These are phyloP conservation scores for Microsporum ferrugineum DNA, from an alignment of 2,329 filamentous ascomycete genomes.

Conservation along the genomic window DNA sequence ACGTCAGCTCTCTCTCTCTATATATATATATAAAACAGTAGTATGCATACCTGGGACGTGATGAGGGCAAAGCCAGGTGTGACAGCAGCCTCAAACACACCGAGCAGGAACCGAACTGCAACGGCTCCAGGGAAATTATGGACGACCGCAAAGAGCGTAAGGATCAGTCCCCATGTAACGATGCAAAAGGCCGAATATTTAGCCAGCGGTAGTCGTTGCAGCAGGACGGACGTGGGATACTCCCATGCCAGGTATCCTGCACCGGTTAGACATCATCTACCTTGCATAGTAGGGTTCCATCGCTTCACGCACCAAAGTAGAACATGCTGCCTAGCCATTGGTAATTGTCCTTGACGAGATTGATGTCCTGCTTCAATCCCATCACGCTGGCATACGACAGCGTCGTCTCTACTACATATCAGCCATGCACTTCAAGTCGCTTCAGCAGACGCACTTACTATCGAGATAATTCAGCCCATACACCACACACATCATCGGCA, in stretches of 20 bases:
- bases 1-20: not conserved
- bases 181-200: constrained; percentile 57
- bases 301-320: constrained; percentile 36
- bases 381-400: constrained; percentile 44
- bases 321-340: constrained; percentile 43
- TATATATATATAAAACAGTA: not conserved
- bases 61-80: constrained; percentile 58
- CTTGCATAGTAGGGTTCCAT: constrained; percentile 33
- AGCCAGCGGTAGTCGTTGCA: constrained; percentile 53
- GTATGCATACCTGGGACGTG: constrained; percentile 34
- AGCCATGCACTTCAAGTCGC: not conserved
- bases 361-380: constrained; percentile 41
- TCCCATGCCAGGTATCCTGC: constrained; percentile 46
- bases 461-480: constrained; percentile 50
- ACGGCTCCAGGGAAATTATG: constrained; percentile 50
- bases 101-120: constrained; percentile 56
- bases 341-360: constrained; percentile 41
- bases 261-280: constrained; percentile 30
- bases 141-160: constrained; percentile 53
- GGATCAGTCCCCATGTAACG: constrained; percentile 40
- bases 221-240: constrained; percentile 53
- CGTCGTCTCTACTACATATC: constrained; percentile 11
- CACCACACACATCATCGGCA: constrained; percentile 48
- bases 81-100: constrained; percentile 56
- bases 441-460: constrained; percentile 22